Base-by-base conservation (phyloP, 179 eudicot genomes). In the Beta corolliflora region DNA sequence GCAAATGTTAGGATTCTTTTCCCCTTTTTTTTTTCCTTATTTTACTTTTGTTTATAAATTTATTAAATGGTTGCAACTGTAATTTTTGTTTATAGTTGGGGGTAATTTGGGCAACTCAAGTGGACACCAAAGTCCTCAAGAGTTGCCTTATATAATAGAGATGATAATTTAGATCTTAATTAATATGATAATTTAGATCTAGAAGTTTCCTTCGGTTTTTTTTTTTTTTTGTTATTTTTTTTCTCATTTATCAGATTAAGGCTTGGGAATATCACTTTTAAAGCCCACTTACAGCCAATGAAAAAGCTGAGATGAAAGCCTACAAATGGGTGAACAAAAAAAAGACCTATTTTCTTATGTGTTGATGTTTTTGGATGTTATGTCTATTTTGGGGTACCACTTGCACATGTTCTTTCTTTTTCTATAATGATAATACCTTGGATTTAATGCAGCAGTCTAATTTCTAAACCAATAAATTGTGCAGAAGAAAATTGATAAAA, bases 321-420 rank as follows among this genome's bases (percentile, higher is more conserved):
- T 18, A 21, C 50, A 71, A 48, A 48, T 68, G 72, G 72, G 48
- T 41, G 72, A 68, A 44, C 78, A 59, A 46, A 15, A 48, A 15
- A 48, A 18, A 9, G 4, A 2, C n/a, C 3, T n/a, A 10, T 21
- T 61, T 10, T 8, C 44, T 76, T 44, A 76, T 76, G 31, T 59
- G 78, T 59, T 58, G 65, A 41, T 9, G 59, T 67, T 76, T n/a
- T 36, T 55, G 5, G 65, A 59, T 75, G 53, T 58, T 14, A 56
- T 3, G 23, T 21, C 23, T 63, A 23, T 63, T 75, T 15, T 19
- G 48, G 50, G 78, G 65, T 58, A 29, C 53, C 53, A 75, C 78
- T 75, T 56, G 52, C 52, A 58, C 78, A 75, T 55, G 78, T 58
- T 75, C 23, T 44, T 36, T 56, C 13, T 75, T 48, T 25, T 19